phyloP scores from a whole-genome alignment of 352 stramenopile species.

The Thalassiosira livingstoniorum region DNA sequence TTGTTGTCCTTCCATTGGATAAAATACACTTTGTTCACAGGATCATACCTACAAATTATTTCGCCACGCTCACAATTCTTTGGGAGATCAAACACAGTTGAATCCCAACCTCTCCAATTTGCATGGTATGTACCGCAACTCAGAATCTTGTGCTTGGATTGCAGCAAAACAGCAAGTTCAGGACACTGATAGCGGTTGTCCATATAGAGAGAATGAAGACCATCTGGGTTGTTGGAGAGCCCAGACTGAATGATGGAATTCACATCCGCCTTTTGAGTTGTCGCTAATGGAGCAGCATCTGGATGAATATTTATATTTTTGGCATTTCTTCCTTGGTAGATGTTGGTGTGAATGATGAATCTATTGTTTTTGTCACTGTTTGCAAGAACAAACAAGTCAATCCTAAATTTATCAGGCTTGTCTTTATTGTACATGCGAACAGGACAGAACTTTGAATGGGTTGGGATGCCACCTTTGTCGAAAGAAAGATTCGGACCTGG shows the following conservation, averaged over 20 bases:
- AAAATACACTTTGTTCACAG: neutral
- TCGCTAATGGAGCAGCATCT: neutral
- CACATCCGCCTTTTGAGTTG: neutral
- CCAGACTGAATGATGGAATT: neutral
- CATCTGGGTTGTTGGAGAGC: neutral
- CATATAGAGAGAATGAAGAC: neutral
- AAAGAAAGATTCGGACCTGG: neutral
- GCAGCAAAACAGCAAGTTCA: neutral
- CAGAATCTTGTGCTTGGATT: neutral
- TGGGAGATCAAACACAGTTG: neutral
- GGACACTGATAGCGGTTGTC: neutral
- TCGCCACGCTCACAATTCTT: neutral
- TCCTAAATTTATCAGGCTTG: neutral
- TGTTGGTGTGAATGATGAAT: neutral
- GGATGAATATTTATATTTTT: neutral
- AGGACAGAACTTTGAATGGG: constrained; percentile 19
- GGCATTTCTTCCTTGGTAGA: neutral
- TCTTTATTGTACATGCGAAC: constrained; percentile 27
- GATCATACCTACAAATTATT: neutral
- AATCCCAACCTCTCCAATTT: neutral
- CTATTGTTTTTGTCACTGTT: neutral
- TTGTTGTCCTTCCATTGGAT: neutral
- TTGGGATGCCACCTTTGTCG: constrained; percentile 31
- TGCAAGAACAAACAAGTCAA: neutral
- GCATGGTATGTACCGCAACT: neutral